Evolutionary conservation across 208 protist genomes (phyloP), one percentile per base, ranked within the genome.

Genomic region (Trypanosoma grayi): DNA sequence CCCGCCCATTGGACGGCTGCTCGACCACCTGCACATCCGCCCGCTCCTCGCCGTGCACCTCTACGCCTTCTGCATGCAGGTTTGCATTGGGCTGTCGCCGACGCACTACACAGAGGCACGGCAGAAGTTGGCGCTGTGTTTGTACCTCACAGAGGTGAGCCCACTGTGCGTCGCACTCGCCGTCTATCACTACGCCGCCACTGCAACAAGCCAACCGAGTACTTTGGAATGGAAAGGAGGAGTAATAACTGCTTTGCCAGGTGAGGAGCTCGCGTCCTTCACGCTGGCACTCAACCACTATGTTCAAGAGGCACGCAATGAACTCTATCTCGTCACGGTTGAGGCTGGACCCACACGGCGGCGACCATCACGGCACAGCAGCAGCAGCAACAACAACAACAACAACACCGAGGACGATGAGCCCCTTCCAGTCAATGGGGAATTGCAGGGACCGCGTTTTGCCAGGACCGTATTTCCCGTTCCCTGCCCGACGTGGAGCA

Each of bases 1-100:
- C 68, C 68, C 81, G 0, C 86, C 86, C 4, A 60, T 90, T 31
- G 86, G 86, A 10, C 76, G 74, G 31, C 53, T 93, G n/a, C 70
- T 90, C 1, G 58, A 77, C 20, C 52, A 58, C 44, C 36, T 77
- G 11, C 48, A 70, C 9, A 27, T 90, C 10, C 33, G 60, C 1
- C 41, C 66, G 16, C 71, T 89, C 14, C 57, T 87, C 57, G 56
- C 53, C 25, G 56, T 78, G n/a, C 83, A 90, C 25, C 50, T 88
- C 11, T 93, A 87, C 60, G 58, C 73, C 36, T 67, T 86, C 16
- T 67, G 60, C 22, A 55, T 67, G 52, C 73, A 91, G 61, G 60
- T 90, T 30, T 61, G 70, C 4, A 77, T 90, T 34, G 87, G 87
- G 13, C 70, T 75, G 28, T 65, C 70, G 4, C 60, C 57, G 0